phyloP scores from a whole-genome alignment of 495 filamentous ascomycete species.

The Acidomyces sp. region DNA sequence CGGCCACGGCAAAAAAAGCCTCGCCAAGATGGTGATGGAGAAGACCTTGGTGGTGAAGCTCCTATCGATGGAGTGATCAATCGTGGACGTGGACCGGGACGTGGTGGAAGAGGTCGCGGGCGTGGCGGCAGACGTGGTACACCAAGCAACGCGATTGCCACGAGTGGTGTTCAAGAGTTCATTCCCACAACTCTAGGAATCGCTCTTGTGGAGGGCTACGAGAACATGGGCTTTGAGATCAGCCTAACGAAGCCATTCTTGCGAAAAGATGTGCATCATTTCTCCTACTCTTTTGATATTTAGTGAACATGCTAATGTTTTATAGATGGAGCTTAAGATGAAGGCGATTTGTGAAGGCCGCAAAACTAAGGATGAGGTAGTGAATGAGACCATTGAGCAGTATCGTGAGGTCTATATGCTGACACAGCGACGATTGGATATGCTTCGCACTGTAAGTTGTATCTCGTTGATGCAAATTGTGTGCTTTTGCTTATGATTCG shows the following conservation, averaged over 20 bases:
- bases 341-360: slow-evolving; percentile 87
- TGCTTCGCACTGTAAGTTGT: slow-evolving; percentile 56
- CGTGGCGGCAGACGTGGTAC: slow-evolving; percentile 33
- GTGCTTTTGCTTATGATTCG: neutral
- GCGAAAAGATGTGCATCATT: slow-evolving; percentile 55
- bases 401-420: slow-evolving; percentile 75
- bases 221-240: slow-evolving; percentile 76
- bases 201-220: slow-evolving; percentile 84
- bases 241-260: slow-evolving; percentile 94
- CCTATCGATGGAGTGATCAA: slow-evolving; percentile 13
- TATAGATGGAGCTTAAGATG: slow-evolving; percentile 79
- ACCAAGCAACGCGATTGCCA: slow-evolving; percentile 32
- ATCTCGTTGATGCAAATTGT: neutral
- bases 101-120: slow-evolving; percentile 35
- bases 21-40: slow-evolving; percentile 28
- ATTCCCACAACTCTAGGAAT: slow-evolving; percentile 83
- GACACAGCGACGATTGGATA: slow-evolving; percentile 55
- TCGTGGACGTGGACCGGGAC: slow-evolving; percentile 25
- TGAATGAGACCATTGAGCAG: slow-evolving; percentile 66
- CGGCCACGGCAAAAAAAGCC: slow-evolving; percentile 36
- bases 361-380: slow-evolving; percentile 55
- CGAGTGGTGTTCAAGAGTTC: slow-evolving; percentile 61
- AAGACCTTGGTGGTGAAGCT: slow-evolving; percentile 23
- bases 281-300: neutral
- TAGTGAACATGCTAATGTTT: neutral